A percentile compares a stretch with the other conserved stretches of the same genome.
These are phyloP conservation scores for Alternaria sp. DNA, from an alignment of 2,329 filamentous ascomycete genomes.

Conservation along the genomic window DNA sequence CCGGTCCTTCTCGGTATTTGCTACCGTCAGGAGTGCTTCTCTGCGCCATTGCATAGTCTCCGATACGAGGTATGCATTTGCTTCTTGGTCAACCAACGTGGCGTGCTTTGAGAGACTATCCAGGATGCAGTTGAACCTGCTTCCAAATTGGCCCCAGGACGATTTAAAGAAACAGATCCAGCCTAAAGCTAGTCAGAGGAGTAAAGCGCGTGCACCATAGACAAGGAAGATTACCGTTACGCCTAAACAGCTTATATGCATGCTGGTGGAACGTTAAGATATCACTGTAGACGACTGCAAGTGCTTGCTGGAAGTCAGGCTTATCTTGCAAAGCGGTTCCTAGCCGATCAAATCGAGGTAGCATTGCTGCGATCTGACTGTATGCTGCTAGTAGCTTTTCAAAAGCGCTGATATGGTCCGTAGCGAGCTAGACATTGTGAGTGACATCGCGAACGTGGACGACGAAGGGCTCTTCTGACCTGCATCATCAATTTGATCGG, in stretches of 20 bases:
- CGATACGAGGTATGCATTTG: neutral
- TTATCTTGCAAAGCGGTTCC: neutral
- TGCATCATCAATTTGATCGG: neutral
- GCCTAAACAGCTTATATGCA: neutral
- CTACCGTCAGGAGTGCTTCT: neutral
- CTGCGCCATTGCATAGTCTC: neutral
- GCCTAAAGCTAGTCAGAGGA: neutral
- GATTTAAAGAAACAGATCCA: neutral
- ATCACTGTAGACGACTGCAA: neutral
- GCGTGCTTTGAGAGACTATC: neutral
- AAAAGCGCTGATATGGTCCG: neutral
- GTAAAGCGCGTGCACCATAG: fast-evolving
- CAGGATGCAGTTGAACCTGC: neutral
- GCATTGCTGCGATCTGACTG: neutral
- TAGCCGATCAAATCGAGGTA: neutral
- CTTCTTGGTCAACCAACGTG: neutral
- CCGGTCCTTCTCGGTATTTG: neutral
- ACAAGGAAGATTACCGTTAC: neutral
- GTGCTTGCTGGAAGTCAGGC: neutral
- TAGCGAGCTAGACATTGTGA: neutral
- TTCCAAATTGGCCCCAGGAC: neutral
- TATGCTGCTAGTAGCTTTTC: neutral
- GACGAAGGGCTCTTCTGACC: neutral
- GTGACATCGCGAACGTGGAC: neutral
- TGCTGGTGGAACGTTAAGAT: neutral